Evolutionary conservation across 2,329 filamentous ascomycete genomes (phyloP), one percentile per base, ranked within the genome.

Genomic region (Sphaerulina musiva): DNA sequence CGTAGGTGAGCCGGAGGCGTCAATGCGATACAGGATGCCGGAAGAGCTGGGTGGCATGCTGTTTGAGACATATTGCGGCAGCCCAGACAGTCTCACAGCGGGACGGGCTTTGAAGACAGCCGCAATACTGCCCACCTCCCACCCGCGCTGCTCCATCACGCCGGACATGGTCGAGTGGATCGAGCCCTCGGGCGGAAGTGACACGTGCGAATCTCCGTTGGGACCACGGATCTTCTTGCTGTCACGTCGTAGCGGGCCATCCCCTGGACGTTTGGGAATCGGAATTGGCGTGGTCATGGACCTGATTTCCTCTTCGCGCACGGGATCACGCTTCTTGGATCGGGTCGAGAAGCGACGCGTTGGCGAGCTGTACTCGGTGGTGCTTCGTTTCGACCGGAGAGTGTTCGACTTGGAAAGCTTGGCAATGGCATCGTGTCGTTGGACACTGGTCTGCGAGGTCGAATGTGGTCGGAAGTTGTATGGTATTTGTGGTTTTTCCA

Each of bases 271-370:
- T 50, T 76, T 78, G 14, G 76, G 72, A 56, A 83, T 74, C 5
- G 87, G 83, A 61, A 85, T 80, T 2, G 79, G 77, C 57, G 82
- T 81, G 66, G 82, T 87, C 86, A 96, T 88, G 51, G 88, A 84
- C 67, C 85, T 87, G 66, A 96, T 90, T 72, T 95, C 89, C 58
- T 88, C 88, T 71, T 95, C 91, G 54, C 92, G 81, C 55, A 86
- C 79, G 67, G 83, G 81, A 59, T 95, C 87, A 64, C 85, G 84
- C 72, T 88, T 69, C 72, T 88, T 69, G 11, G 60, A 59, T n/a
- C 72, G 95, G 74, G 83, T 90, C 40, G 86, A 86, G 66, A 83
- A 89, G 57, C 85, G 84, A 55, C 84, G 81, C 48, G 81, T 72
- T 29, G 85, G 72, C 23, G 75, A 70, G 67, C 61, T 73, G 69